Percentiles rank a stretch among this genome's conserved stretches.
Conservation (phyloP, 2,329 filamentous ascomycete genomes). For the Graphilbum ipis-grandicollis region DNA sequence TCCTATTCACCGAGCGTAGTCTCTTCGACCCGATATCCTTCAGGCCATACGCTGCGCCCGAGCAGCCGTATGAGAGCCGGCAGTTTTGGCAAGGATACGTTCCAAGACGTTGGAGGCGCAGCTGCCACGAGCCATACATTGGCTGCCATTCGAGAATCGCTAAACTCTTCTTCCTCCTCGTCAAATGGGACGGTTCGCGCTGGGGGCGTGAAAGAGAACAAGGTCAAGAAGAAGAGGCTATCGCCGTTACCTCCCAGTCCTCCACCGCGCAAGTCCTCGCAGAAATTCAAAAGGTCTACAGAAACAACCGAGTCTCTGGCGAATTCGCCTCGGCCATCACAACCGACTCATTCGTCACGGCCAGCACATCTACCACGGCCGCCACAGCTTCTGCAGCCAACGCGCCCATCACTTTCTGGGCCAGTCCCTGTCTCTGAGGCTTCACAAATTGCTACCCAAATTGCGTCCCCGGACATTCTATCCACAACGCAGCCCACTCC, state of each 20-base stretch:
- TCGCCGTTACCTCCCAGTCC: conserved; percentile 39
- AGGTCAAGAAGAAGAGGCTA: conserved; percentile 25
- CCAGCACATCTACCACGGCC: neutral
- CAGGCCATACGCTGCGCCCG: conserved; percentile 23
- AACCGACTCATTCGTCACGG: conserved; percentile 7
- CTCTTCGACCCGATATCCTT: conserved; percentile 26
- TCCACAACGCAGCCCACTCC: conserved; percentile 12
- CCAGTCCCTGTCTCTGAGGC: conserved; percentile 13
- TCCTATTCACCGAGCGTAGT: conserved; percentile 53
- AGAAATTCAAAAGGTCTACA: conserved; percentile 27
- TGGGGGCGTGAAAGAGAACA: conserved; percentile 25
- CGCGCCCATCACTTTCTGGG: too few relatives aligned
- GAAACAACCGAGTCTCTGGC: conserved; percentile 20
- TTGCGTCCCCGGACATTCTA: too few relatives aligned
- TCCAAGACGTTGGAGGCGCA: conserved; percentile 26
- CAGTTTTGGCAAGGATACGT: conserved; percentile 33
- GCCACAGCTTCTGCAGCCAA: neutral
- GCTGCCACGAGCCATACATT: conserved; percentile 40
- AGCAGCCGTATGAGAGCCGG: conserved; percentile 37
- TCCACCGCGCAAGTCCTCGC: conserved; percentile 43
- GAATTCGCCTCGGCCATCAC: conserved; percentile 8
- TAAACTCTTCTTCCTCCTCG: conserved; percentile 55
- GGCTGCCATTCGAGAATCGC: conserved; percentile 49
- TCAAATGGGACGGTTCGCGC: conserved; percentile 41
- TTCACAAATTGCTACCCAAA: too few relatives aligned